These are phyloP conservation scores for Marasmius fiardii DNA, from an alignment of 1,284 basidiomycete genomes.

Conservation along the genomic window DNA sequence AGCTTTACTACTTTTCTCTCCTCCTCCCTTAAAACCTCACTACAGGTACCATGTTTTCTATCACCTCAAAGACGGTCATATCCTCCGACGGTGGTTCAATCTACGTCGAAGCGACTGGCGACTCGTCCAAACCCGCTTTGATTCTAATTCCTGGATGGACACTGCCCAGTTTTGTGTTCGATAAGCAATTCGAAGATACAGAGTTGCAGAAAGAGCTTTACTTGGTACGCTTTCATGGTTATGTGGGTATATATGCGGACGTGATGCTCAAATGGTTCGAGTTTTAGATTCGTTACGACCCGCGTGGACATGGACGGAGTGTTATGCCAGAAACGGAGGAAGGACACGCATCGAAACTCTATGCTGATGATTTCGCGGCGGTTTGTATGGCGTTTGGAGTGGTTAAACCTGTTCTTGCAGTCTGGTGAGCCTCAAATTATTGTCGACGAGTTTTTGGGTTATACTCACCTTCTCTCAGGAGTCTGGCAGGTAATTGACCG, in stretches of 20 bases:
- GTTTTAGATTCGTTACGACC: constrained; percentile 30
- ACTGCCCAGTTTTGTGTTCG: constrained; percentile 26
- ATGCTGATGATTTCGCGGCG: constrained; percentile 25
- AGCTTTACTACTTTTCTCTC: too few relatives aligned
- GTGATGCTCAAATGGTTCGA: background rate
- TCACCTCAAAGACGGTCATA: constrained; percentile 6
- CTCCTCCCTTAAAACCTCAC: too few relatives aligned
- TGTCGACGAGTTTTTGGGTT: background rate
- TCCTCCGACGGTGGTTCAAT: constrained; percentile 16
- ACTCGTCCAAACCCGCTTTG: constrained; percentile 27
- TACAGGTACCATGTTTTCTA: background rate
- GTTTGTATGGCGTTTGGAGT: constrained; percentile 22
- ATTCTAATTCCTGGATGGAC: constrained; percentile 33
- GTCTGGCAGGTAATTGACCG: constrained; percentile 5
- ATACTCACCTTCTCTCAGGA: background rate
- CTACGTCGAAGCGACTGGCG: constrained; percentile 28
- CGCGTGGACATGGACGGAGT: constrained; percentile 27
- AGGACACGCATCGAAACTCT: constrained; percentile 18
- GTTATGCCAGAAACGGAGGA: constrained; percentile 18
- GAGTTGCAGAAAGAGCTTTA: constrained; percentile 24
- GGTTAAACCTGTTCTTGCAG: constrained; percentile 21
- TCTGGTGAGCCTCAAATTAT: constrained; percentile 20
- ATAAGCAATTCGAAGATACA: constrained; percentile 28
- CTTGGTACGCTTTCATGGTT: constrained; percentile 19
- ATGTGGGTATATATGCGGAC: background rate